Evolutionary conservation across 345 rosid species (phyloP).

Genomic region (Brassica rapa): DNA sequence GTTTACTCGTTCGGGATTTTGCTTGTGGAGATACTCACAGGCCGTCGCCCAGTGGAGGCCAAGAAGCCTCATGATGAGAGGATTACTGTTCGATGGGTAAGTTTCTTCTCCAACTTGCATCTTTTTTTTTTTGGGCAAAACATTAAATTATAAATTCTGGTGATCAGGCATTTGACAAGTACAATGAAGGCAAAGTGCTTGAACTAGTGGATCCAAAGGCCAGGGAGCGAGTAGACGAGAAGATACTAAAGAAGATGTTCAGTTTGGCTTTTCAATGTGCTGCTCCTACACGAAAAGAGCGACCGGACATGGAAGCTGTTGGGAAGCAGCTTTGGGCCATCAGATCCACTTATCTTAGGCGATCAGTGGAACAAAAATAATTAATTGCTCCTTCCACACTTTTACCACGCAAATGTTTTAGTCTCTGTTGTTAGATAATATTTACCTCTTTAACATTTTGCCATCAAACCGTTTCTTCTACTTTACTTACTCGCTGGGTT

Average conservation of each 20-base stretch:
- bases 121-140: neutral
- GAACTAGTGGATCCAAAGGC: slow-evolving; percentile 66
- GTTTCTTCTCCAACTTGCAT: slow-evolving; percentile 18
- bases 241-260: slow-evolving; percentile 61
- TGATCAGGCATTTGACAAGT: slow-evolving; percentile 73
- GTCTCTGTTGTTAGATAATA: slow-evolving; percentile 24
- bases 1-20: slow-evolving; percentile 90
- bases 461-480: slow-evolving; percentile 13
- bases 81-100: slow-evolving; percentile 87
- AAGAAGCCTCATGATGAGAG: slow-evolving; percentile 63
- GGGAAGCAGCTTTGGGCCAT: slow-evolving; percentile 88
- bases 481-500: neutral
- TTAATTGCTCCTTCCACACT: neutral
- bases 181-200: slow-evolving; percentile 55
- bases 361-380: slow-evolving; percentile 21
- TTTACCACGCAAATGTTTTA: neutral
- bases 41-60: slow-evolving; percentile 87
- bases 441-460: slow-evolving; percentile 14
- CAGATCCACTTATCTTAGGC: slow-evolving; percentile 71
- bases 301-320: slow-evolving; percentile 85
- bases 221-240: slow-evolving; percentile 54
- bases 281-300: slow-evolving; percentile 69
- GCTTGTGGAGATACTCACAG: slow-evolving; percentile 83
- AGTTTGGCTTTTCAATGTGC: slow-evolving; percentile 85
- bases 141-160: neutral